Base-by-base conservation (phyloP, 208 protist species). In the Leishmania lainsoni region DNA sequence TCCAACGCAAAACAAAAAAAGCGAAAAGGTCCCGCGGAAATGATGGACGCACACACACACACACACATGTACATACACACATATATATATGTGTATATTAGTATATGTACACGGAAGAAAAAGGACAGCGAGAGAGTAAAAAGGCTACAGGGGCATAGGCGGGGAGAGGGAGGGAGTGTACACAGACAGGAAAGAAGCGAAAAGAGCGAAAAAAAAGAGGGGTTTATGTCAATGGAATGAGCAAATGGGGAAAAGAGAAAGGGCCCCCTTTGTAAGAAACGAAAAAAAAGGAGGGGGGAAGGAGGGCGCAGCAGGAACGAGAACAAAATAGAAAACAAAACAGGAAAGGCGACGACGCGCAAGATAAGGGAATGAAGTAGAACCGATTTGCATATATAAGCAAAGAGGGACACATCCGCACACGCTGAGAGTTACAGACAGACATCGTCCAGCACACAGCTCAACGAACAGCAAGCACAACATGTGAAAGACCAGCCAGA, bases 21-120 rank as follows among this genome's bases (percentile, higher is more conserved):
- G 65, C n/a, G 2, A 48, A 39, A 71, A n/a, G 35, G 32, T n/a
- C 65, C 26, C 65, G 65, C 35, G n/a, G 68, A 52, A 4, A 73
- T 73, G 68, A 52, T 12, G 17, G 61, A 39, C 48, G 42, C 35
- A 79, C 26, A 54, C n/a, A 74, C 4, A 65, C 73, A 45, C 16
- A 48, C 29, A 45, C 35, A n/a, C 2, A 20, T 29, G 65, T 45
- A 77, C 42, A 39, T 73, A 45, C 35, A n/a, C 2, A 20, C 16
- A 77, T 45, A 77, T 61, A 39, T 73, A 73, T 73, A 76, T 52
- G 56, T 54, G n/a, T n/a, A n/a, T n/a, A n/a, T n/a, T n/a, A n/a
- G n/a, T 73, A 73, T 73, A 76, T 52, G 56, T 54, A 76, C 26
- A 10, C 5, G 2, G 8, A 71, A 17, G 35, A 20, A 35, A 22